Conservation (phyloP, 345 rosid genomes). For the Carallia brachiata region DNA sequence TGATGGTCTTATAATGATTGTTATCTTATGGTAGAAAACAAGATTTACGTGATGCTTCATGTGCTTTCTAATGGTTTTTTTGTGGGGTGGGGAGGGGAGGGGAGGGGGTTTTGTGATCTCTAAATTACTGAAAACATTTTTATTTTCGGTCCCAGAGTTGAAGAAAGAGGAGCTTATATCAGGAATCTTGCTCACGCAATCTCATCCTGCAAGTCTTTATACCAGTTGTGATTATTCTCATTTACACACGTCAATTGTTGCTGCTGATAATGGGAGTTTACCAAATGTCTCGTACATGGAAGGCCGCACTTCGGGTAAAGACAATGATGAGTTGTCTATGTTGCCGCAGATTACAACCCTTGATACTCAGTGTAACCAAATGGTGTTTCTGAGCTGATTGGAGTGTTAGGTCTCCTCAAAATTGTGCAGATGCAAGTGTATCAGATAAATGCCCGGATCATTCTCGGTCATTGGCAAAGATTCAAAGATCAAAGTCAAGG, state of each 20-base stretch:
- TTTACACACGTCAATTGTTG: constrained; percentile 29
- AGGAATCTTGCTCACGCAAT: constrained; percentile 44
- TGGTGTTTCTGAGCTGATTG: constrained; percentile 37
- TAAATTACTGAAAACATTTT: background rate
- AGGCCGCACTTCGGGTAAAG: constrained; percentile 22
- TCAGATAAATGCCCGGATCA: constrained; percentile 33
- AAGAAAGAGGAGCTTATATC: constrained; percentile 73
- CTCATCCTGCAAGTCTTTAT: constrained; percentile 39
- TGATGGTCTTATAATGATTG: too few relatives aligned
- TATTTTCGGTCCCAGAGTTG: constrained; percentile 44
- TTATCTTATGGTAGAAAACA: too few relatives aligned
- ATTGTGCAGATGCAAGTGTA: constrained; percentile 33
- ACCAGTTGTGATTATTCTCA: constrained; percentile 36
- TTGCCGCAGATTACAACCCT: constrained; percentile 23
- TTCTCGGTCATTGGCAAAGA: constrained; percentile 48
- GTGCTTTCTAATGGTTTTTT: too few relatives aligned
- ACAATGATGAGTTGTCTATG: constrained; percentile 30
- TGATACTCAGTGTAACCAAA: constrained; percentile 27
- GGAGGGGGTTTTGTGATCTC: background rate
- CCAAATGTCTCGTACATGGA: constrained; percentile 21
- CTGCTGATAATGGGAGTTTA: constrained; percentile 30
- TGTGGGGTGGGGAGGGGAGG: too few relatives aligned
- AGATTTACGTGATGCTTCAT: too few relatives aligned
- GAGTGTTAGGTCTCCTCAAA: constrained; percentile 41
- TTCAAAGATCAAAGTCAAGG: constrained; percentile 78